Percentiles rank a stretch among this genome's conserved stretches.
phyloP scores from a whole-genome alignment of 1,284 basidiomycete species.

The Trichosporon faecale region DNA sequence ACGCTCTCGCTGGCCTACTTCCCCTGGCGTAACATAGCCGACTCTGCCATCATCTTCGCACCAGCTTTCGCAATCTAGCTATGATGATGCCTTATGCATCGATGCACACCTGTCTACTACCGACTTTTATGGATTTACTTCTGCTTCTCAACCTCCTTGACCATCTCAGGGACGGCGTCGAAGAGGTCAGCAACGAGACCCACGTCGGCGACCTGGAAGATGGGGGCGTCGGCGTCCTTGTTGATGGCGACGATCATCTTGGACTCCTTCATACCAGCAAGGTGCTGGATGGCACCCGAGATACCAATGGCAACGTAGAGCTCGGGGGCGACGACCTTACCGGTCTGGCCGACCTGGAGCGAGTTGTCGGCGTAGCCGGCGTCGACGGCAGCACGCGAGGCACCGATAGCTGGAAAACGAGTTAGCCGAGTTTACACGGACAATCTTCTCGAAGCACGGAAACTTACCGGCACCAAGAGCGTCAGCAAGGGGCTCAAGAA shows the following conservation, averaged over 20 bases:
- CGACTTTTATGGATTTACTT: conserved; percentile 18
- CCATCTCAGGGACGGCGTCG: conserved; percentile 80
- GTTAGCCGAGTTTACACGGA: conserved; percentile 5
- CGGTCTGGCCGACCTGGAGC: conserved; percentile 97
- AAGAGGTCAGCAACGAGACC: conserved; percentile 91
- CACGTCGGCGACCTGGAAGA: conserved; percentile 97
- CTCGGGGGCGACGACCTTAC: conserved; percentile 67
- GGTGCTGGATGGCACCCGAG: conserved; percentile 96
- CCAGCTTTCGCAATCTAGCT: background rate
- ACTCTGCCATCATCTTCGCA: background rate
- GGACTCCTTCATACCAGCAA: conserved; percentile 99
- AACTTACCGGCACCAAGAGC: conserved; percentile 68
- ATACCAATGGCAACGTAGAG: conserved; percentile 96
- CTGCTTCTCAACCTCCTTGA: conserved; percentile 63
- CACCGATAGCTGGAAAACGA: conserved; percentile 70
- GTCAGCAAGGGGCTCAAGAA: conserved; percentile 90
- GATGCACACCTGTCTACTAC: conserved; percentile 14
- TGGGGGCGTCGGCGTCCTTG: conserved; percentile 98
- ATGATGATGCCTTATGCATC: conserved; percentile 9
- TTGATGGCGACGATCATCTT: conserved; percentile 98
- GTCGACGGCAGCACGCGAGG: conserved; percentile 95
- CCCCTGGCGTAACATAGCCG: background rate
- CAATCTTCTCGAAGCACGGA: background rate
- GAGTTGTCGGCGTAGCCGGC: conserved; percentile 98
- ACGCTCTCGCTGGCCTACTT: background rate